These are phyloP conservation scores for Thermothielavioides terrestris DNA, from an alignment of 495 filamentous ascomycete genomes.

Conservation along the genomic window DNA sequence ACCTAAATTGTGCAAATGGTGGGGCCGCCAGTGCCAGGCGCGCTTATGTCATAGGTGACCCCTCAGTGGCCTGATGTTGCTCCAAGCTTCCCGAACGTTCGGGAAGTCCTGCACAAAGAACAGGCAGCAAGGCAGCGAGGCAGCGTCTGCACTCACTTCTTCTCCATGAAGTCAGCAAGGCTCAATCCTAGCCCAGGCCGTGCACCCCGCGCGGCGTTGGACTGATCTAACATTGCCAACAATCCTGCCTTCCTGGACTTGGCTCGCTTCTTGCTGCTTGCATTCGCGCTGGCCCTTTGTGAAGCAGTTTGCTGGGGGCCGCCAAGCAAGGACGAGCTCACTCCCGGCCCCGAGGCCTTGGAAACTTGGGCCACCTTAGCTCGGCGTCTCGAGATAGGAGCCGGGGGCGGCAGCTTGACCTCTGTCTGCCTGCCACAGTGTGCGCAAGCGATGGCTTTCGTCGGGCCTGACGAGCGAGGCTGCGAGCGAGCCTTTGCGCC, in stretches of 20 bases:
- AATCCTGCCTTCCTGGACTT: slow-evolving; percentile 47
- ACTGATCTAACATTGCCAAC: slow-evolving; percentile 41
- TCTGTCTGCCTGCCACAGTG: slow-evolving; percentile 36
- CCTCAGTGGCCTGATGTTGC: slow-evolving; percentile 6
- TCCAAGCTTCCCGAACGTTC: slow-evolving; percentile 23
- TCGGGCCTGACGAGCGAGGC: slow-evolving; percentile 9
- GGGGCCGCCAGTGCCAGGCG: slow-evolving; percentile 13
- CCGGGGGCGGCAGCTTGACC: slow-evolving; percentile 23
- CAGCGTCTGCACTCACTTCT: background rate
- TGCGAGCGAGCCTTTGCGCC: background rate
- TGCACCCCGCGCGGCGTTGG: slow-evolving; percentile 27
- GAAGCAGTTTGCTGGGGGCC: background rate
- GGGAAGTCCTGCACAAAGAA: background rate
- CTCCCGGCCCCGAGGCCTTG: background rate
- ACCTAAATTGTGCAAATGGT: no score
- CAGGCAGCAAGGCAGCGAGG: no score
- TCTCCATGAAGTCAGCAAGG: slow-evolving; percentile 45
- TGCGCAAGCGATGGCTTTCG: slow-evolving; percentile 38
- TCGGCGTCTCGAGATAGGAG: slow-evolving; percentile 25
- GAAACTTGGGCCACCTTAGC: background rate
- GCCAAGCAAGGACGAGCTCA: background rate
- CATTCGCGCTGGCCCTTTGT: slow-evolving; percentile 28
- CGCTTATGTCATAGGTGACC: slow-evolving; percentile 22
- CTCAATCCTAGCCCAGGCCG: slow-evolving; percentile 37
- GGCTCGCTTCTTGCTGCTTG: slow-evolving; percentile 46